phyloP scores from a whole-genome alignment of 1,284 basidiomycete species.

The Schizopora paradoxa region DNA sequence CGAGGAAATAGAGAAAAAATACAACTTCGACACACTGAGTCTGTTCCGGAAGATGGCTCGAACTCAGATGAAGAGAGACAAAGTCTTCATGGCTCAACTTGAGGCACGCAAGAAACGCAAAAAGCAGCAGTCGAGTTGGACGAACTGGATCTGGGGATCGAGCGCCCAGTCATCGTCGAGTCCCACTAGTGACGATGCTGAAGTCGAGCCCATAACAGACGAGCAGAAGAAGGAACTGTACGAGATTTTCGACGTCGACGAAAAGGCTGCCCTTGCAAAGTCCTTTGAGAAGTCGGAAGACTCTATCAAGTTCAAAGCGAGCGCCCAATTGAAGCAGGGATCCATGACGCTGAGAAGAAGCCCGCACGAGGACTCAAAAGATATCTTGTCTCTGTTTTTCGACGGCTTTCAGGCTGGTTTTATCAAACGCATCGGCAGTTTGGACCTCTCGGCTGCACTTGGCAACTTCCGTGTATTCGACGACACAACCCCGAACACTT shows the following conservation, averaged over 20 bases:
- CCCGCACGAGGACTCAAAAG: slow-evolving; percentile 55
- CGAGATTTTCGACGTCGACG: slow-evolving; percentile 92
- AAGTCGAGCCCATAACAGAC: slow-evolving; percentile 76
- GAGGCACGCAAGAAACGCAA: slow-evolving; percentile 58
- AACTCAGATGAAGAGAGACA: slow-evolving; percentile 84
- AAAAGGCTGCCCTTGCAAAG: slow-evolving; percentile 68
- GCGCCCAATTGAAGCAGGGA: slow-evolving; percentile 79
- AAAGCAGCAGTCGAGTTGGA: slow-evolving; percentile 62
- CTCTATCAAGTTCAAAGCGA: slow-evolving; percentile 75
- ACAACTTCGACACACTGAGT: slow-evolving; percentile 93
- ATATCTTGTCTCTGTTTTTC: slow-evolving; percentile 88
- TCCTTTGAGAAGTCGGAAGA: slow-evolving; percentile 73
- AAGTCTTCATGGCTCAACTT: slow-evolving; percentile 59
- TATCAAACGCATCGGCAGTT: slow-evolving; percentile 81
- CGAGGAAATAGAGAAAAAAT: slow-evolving; percentile 68
- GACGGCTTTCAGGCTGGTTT: slow-evolving; percentile 85
- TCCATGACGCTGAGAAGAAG: slow-evolving; percentile 78
- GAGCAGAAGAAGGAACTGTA: slow-evolving; percentile 93
- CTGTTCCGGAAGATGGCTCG: slow-evolving; percentile 97
- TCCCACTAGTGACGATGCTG: slow-evolving; percentile 35
- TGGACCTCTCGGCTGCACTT: slow-evolving; percentile 79
- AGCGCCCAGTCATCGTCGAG: slow-evolving; percentile 29
- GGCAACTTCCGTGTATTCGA: slow-evolving; percentile 91
- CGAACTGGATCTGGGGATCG: slow-evolving; percentile 83
- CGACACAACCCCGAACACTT: slow-evolving; percentile 76